These are phyloP conservation scores for Fusarium albosuccineum DNA, from an alignment of 2,329 filamentous ascomycete genomes.

Conservation along the genomic window DNA sequence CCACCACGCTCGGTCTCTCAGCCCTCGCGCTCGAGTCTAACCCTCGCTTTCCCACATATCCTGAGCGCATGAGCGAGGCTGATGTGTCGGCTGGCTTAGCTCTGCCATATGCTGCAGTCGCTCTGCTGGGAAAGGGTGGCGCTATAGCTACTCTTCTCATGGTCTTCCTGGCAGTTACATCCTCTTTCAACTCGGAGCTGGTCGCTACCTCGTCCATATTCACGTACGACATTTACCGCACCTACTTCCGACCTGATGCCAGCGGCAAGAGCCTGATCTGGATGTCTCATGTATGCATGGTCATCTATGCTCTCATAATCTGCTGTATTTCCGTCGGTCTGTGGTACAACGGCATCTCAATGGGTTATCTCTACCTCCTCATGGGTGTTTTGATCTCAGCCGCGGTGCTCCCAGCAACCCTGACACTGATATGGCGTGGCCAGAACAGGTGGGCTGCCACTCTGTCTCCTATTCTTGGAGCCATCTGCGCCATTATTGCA, in stretches of 20 bases:
- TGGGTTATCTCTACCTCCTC: slow-evolving; percentile 89
- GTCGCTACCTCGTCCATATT: slow-evolving; percentile 89
- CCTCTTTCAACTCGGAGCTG: slow-evolving; percentile 83
- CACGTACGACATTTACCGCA: slow-evolving; percentile 90
- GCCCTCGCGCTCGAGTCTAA: slow-evolving; percentile 83
- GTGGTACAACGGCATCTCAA: slow-evolving; percentile 79
- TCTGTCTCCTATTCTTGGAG: slow-evolving; percentile 74
- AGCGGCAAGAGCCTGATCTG: slow-evolving; percentile 82
- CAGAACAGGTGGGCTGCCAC: slow-evolving; percentile 81
- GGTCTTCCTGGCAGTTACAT: slow-evolving; percentile 92
- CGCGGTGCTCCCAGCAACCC: slow-evolving; percentile 83
- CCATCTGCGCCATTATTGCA: slow-evolving; percentile 74
- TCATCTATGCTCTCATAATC: slow-evolving; percentile 79
- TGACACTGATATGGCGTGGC: slow-evolving; percentile 83
- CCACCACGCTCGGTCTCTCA: slow-evolving; percentile 87
- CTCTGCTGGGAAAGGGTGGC: slow-evolving; percentile 83
- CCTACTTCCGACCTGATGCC: slow-evolving; percentile 83
- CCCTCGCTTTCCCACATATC: slow-evolving; percentile 79
- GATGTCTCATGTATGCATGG: slow-evolving; percentile 80
- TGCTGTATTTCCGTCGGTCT: slow-evolving; percentile 82
- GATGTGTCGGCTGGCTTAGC: slow-evolving; percentile 87
- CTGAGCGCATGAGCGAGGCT: slow-evolving; percentile 75
- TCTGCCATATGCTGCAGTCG: slow-evolving; percentile 85
- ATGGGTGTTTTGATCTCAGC: slow-evolving; percentile 92
- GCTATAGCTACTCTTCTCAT: slow-evolving; percentile 83